phyloP scores from a whole-genome alignment of 495 filamentous ascomycete species.

The Antarctomyces pellizariae region DNA sequence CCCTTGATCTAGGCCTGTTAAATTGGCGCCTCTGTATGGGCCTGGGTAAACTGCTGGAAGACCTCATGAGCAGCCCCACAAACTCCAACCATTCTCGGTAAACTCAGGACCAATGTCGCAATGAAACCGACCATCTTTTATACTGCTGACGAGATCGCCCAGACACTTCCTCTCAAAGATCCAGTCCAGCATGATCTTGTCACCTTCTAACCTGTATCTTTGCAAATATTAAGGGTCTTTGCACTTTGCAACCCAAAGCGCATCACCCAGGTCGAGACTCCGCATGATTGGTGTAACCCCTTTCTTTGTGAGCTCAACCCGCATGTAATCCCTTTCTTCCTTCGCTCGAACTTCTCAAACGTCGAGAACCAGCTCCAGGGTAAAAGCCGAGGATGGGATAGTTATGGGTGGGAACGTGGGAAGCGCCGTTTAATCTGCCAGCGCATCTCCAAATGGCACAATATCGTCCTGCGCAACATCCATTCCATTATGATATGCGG shows the following conservation, averaged over 20 bases:
- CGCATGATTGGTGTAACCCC: constrained; percentile 42
- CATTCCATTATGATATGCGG: too few relatives aligned
- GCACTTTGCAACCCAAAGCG: constrained; percentile 59
- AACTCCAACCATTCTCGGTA: too few relatives aligned
- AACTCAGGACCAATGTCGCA: too few relatives aligned
- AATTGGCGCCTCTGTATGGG: too few relatives aligned
- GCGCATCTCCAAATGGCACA: constrained; percentile 17
- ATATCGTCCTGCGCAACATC: too few relatives aligned
- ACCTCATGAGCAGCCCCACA: too few relatives aligned
- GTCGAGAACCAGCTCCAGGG: constrained; percentile 52
- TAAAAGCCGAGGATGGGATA: constrained; percentile 40
- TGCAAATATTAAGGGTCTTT: constrained; percentile 30
- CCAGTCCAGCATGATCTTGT: constrained; percentile 59
- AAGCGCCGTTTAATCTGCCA: constrained; percentile 14
- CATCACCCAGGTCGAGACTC: constrained; percentile 49
- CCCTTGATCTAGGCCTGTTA: too few relatives aligned
- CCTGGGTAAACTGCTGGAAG: too few relatives aligned
- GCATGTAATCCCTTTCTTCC: constrained; percentile 56
- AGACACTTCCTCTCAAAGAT: constrained; percentile 67
- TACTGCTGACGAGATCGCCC: constrained; percentile 55
- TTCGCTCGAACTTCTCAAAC: constrained; percentile 57
- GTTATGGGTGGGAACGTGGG: constrained; percentile 33
- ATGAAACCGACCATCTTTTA: constrained; percentile 69
- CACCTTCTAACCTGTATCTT: constrained; percentile 34
- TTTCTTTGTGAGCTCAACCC: constrained; percentile 39